Conservation (phyloP, 2,329 filamentous ascomycete genomes). For the Aspergillus pseudoviridinutans region DNA sequence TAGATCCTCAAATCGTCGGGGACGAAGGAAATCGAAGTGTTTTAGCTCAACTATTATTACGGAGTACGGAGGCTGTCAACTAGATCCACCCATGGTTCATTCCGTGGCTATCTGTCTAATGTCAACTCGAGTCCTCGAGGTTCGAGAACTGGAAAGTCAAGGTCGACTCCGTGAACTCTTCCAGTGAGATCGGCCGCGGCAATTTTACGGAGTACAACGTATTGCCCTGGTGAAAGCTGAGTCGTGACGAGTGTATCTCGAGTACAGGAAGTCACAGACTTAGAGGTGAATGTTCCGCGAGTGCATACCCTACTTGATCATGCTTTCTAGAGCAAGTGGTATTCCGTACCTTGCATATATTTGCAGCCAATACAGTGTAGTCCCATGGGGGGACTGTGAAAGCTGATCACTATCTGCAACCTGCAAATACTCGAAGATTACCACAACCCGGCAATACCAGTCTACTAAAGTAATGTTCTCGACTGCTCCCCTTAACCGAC, state of each 20-base stretch:
- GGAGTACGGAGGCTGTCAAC: slow-evolving; percentile 1
- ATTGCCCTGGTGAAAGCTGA: not conserved
- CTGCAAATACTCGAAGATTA: not conserved
- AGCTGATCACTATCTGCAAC: not conserved
- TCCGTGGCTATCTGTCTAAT: not conserved
- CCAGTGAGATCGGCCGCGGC: not conserved
- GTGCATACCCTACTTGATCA: not conserved
- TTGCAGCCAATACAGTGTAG: not conserved
- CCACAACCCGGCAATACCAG: not conserved
- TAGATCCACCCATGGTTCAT: slow-evolving; percentile 9
- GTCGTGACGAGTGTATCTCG: not conserved
- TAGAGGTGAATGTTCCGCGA: not conserved
- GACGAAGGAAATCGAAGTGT: not conserved
- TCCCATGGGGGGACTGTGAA: not conserved
- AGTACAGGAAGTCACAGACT: not conserved
- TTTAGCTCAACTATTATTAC: not conserved
- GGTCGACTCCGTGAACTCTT: not conserved
- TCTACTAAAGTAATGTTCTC: not conserved
- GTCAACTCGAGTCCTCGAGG: slow-evolving; percentile 1
- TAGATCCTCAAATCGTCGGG: not conserved
- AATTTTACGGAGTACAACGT: not conserved
- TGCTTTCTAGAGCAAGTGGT: not conserved
- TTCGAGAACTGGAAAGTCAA: not conserved
- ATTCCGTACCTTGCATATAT: not conserved
- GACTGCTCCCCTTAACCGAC: not conserved